Conservation (phyloP, 2,329 filamentous ascomycete species). For the Colletotrichum sp. region DNA sequence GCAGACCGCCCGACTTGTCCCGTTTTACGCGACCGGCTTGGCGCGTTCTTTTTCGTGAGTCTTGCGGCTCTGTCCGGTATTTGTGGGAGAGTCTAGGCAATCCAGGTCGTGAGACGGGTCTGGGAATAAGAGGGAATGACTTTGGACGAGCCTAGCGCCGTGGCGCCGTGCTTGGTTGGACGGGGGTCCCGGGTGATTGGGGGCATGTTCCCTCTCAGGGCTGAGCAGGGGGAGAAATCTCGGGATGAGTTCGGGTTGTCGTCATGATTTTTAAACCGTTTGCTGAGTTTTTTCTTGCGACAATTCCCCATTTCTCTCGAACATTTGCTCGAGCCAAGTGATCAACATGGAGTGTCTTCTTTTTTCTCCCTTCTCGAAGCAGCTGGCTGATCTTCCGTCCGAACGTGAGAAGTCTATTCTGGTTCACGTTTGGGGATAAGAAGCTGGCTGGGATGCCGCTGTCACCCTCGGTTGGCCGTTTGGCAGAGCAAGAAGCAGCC, state of each 20-base stretch:
- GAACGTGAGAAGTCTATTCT: not conserved
- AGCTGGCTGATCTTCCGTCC: not conserved
- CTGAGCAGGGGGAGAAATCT: constrained; percentile 20
- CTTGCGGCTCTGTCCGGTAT: constrained; percentile 1
- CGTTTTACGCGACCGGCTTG: not conserved
- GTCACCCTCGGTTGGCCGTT: not conserved
- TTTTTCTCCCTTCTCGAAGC: not conserved
- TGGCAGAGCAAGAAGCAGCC: not conserved
- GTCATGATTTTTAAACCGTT: not conserved
- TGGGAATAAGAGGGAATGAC: constrained; percentile 21
- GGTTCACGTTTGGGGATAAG: not conserved
- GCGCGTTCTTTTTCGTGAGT: not conserved
- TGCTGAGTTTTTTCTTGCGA: not conserved
- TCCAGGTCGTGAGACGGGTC: not conserved
- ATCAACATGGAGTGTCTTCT: not conserved
- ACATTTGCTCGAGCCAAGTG: not conserved
- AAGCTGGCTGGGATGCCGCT: not conserved
- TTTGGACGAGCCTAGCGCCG: not conserved
- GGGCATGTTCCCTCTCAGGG: not conserved
- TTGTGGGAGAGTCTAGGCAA: not conserved
- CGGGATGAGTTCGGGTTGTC: constrained; percentile 18
- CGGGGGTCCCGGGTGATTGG: not conserved
- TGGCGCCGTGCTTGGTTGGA: not conserved
- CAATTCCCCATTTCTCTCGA: not conserved
- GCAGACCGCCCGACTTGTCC: not conserved